Conservation (phyloP, 2,329 filamentous ascomycete species). For the Dendryphion nanum region DNA sequence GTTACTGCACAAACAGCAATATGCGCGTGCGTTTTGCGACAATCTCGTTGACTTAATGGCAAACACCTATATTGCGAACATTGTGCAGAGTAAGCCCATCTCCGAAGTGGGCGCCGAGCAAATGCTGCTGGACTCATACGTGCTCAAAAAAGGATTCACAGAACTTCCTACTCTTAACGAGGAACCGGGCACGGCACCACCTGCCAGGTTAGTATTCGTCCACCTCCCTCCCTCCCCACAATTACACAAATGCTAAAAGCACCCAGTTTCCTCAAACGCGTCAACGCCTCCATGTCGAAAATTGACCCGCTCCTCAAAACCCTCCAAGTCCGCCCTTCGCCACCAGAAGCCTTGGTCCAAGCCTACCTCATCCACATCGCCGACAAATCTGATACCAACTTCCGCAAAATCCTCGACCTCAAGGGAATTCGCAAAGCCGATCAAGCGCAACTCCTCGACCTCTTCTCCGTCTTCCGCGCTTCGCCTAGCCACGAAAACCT, state of each 20-base stretch:
- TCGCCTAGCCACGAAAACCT: conserved; percentile 66
- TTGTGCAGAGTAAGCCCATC: conserved; percentile 86
- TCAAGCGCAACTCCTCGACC: conserved; percentile 76
- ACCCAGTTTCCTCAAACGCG: conserved; percentile 76
- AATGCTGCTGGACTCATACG: conserved; percentile 96
- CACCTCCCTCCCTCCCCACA: no score
- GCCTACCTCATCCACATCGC: conserved; percentile 97
- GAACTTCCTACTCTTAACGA: conserved; percentile 64
- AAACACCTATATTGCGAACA: conserved; percentile 74
- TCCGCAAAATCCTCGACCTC: conserved; percentile 91
- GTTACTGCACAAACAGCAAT: conserved; percentile 84
- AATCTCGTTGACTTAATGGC: conserved; percentile 89
- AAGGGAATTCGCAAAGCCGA: conserved; percentile 86
- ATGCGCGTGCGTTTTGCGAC: conserved; percentile 91
- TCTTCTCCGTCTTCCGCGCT: conserved; percentile 83
- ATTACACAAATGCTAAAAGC: conserved; percentile 17
- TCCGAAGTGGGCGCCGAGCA: conserved; percentile 94
- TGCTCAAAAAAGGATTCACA: conserved; percentile 75
- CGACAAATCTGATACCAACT: conserved; percentile 90
- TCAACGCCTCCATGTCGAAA: conserved; percentile 78
- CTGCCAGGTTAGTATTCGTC: conserved; percentile 44
- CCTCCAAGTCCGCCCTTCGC: conserved; percentile 86
- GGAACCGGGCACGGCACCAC: conserved; percentile 58
- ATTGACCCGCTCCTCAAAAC: conserved; percentile 95
- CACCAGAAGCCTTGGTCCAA: conserved; percentile 90